These are phyloP conservation scores for Bacterosira constricta DNA, from an alignment of 108 stramenopile genomes.

Conservation along the genomic window DNA sequence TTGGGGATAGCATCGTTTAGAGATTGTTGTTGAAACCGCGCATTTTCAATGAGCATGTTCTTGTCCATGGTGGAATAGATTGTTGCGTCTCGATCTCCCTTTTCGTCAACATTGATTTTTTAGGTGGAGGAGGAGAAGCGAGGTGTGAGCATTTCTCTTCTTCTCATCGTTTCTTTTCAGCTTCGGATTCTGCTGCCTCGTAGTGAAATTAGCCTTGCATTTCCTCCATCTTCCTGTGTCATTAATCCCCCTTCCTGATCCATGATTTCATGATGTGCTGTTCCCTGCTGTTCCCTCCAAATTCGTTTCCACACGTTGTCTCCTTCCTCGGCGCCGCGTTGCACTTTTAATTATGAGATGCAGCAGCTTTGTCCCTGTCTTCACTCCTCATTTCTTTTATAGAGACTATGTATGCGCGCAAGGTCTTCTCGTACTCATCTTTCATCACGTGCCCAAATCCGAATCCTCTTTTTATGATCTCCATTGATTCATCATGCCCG, in stretches of 20 bases:
- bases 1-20: conserved; percentile 10
- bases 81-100: conserved; percentile 84
- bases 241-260: conserved; percentile 49
- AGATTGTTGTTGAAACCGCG: conserved; percentile 15
- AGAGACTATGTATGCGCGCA: too few species aligned
- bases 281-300: conserved; percentile 54
- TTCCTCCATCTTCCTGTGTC: too few species aligned
- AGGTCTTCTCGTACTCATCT: too few species aligned
- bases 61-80: conserved; percentile 79
- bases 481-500: too few species aligned
- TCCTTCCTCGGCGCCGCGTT: conserved; percentile 42
- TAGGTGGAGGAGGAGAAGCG: conserved; percentile 68
- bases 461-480: too few species aligned
- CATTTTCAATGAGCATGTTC: conserved; percentile 31
- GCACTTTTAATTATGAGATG: too few species aligned
- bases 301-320: conserved; percentile 56
- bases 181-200: conserved; percentile 25
- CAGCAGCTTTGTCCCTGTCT: too few species aligned
- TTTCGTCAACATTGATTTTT: conserved; percentile 64
- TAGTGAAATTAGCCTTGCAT: conserved; percentile 61
- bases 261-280: conserved; percentile 44
- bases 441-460: too few species aligned
- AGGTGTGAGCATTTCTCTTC: conserved; percentile 35
- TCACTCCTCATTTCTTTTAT: too few species aligned
- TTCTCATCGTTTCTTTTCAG: conserved; percentile 24